Evolutionary conservation across 805 yeast species (phyloP), one percentile per base, ranked within the genome.

Genomic region (Metschnikowia bowlesiae): DNA sequence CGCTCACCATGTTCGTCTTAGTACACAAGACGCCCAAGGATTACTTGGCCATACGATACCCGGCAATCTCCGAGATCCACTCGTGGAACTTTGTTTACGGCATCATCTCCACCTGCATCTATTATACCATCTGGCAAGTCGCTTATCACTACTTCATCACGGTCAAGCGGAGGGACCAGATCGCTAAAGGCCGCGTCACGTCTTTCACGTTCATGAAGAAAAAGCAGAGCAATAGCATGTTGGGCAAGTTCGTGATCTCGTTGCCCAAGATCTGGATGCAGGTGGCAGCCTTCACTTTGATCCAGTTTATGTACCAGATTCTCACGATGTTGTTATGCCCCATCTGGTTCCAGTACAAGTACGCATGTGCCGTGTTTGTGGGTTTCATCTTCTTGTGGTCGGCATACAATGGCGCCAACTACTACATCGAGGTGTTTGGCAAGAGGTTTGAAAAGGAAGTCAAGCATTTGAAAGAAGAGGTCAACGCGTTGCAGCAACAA

Each of bases 61-160:
- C 96, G 0, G 97, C 96, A 0, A 89, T 95, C 0, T 79, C 84
- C 1, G 73, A 76, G 48, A 75, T 85, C 1, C 66, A 62, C 26
- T 75, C 78, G 46, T 88, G 96, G 94, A 80, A 84, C 58, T 77
- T 89, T 44, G 64, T 82, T 55, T 70, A 79, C 44, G 91, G 94
- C 0, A 78, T 92, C 26, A 53, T 86, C 2, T 81, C 85, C 80
- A 89, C 98, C 0, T 86, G 96, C 0, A 62, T 88, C 16, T 83
- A 87, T 59, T 92, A 92, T 65, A 78, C 91, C 55, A 68, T 87
- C 8, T 92, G 99, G 99, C 99, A 94, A 71, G 79, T 84, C 0
- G 66, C 83, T 9, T 92, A 92, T 67, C 97, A 91, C 67, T 89
- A 89, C 67, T 92, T 92, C 68, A 92, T 92, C 61, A 91, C 97